Base-by-base conservation (phyloP, 208 protist species). In the Balamuthia mandrillaris region DNA sequence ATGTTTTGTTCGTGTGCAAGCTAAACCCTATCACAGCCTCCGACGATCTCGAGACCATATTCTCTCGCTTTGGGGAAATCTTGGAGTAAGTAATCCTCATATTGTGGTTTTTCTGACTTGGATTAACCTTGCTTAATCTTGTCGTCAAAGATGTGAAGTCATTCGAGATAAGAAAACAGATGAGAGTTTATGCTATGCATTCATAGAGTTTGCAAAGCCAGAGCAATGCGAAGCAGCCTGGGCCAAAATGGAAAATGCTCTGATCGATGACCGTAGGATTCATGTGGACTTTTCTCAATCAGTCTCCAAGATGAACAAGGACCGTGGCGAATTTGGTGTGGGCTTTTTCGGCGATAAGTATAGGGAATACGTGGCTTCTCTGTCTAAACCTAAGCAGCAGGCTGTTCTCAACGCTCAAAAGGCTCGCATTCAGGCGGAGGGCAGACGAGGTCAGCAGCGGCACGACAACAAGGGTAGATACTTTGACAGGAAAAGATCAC, bases 1-100 rank as follows among this genome's bases (percentile, higher is more conserved):
- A 98, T 84, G 97, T 99, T 1, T 93, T 99, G 18, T 99, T 99
- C 88, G 97, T 99, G 24, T 99, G 97, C 92, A 97, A 98, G 91
- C 91, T 99, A 35, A 99, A 99, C 87, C 97, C 97, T 0, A 87
- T 95, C 14, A 99, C 97, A 14, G 92, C 92, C 6, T 90, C 96
- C 18, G 96, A 97, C 33, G 98, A 98, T 41, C 91, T 99, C 2
- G 93, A 95, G 47, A 82, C 97, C 51, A 98, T 98, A 61, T 99
- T 99, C 86, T 86, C 90, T 2, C 93, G 97, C 83, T 99, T 98
- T 85, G 98, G 98, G 14, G 89, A 91, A 5, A 94, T 99, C 5
- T 29, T 92, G 4, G 95, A 92, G 74, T 92, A 86, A 5, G 18
- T 79, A 14, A 33, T 4, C 24, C 12, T 10, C 44, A 16, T 16